phyloP scores from a whole-genome alignment of 2,329 filamentous ascomycete species.

The Phoma sp. region DNA sequence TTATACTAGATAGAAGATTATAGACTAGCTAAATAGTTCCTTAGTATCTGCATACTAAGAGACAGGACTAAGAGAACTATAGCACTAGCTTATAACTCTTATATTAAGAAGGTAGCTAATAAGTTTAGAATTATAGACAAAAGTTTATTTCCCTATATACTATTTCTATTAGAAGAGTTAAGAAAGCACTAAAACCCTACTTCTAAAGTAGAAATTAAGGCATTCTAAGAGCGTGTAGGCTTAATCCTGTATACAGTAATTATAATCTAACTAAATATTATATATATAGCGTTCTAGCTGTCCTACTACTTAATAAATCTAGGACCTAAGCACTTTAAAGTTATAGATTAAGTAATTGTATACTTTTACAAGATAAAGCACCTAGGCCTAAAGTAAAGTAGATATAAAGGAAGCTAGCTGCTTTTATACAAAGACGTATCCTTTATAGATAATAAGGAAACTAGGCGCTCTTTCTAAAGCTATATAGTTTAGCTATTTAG shows the following conservation, averaged over 20 bases:
- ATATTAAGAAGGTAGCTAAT: no score
- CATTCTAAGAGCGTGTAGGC: constrained; percentile 1
- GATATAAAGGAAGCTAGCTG: background rate
- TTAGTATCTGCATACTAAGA: background rate
- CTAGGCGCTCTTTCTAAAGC: background rate
- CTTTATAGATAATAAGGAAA: background rate
- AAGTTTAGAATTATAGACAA: background rate
- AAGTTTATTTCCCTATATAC: background rate
- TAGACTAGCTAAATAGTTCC: background rate
- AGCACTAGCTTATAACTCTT: no score
- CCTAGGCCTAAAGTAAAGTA: background rate
- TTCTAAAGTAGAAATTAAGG: background rate
- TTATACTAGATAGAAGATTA: background rate
- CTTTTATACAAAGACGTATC: background rate
- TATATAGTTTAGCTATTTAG: background rate
- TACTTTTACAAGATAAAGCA: background rate
- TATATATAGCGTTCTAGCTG: background rate
- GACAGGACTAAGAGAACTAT: no score
- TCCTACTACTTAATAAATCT: background rate
- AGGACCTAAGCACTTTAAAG: background rate
- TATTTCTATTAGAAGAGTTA: background rate
- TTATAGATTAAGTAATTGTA: background rate
- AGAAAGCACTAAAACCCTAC: background rate
- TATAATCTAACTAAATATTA: background rate
- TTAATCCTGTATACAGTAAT: background rate